These are phyloP conservation scores for Paralagenidium karlingii DNA, from an alignment of 352 stramenopile species.

Conservation along the genomic window DNA sequence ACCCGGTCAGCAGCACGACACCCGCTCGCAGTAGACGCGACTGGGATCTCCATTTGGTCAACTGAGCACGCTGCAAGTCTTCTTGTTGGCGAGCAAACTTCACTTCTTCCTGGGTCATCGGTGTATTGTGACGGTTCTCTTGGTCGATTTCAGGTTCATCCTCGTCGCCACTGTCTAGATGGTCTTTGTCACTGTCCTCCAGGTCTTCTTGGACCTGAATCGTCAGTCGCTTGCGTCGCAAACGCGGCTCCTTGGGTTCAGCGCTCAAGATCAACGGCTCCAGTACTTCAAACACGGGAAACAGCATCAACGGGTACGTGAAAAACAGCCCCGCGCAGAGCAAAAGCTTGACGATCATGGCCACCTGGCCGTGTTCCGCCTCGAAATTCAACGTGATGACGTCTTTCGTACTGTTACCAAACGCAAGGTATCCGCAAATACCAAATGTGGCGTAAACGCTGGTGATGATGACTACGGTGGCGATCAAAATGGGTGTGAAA, in stretches of 20 bases:
- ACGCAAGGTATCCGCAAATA: conserved; percentile 76
- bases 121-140: too few relatives aligned
- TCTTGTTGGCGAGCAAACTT: too few relatives aligned
- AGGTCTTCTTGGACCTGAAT: too few relatives aligned
- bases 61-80: too few relatives aligned
- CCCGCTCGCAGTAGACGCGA: conserved; percentile 68
- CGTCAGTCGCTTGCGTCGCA: background rate
- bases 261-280: conserved; percentile 15
- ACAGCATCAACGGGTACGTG: conserved; percentile 90
- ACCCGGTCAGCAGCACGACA: conserved; percentile 37
- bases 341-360: conserved; percentile 75
- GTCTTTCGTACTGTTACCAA: conserved; percentile 65
- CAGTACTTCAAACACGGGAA: conserved; percentile 81
- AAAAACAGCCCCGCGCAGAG: conserved; percentile 84
- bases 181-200: background rate
- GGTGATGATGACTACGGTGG: conserved; percentile 72
- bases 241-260: conserved; percentile 12
- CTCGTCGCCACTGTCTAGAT: too few relatives aligned
- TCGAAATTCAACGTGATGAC: conserved; percentile 86
- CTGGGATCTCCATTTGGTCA: too few relatives aligned
- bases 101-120: too few relatives aligned
- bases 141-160: too few relatives aligned
- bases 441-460: conserved; percentile 82
- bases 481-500: conserved; percentile 62
- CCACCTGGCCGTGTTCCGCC: conserved; percentile 23